These are phyloP conservation scores for Rhodomyrtus tomentosa DNA, from an alignment of 345 rosid genomes.

Conservation along the genomic window DNA sequence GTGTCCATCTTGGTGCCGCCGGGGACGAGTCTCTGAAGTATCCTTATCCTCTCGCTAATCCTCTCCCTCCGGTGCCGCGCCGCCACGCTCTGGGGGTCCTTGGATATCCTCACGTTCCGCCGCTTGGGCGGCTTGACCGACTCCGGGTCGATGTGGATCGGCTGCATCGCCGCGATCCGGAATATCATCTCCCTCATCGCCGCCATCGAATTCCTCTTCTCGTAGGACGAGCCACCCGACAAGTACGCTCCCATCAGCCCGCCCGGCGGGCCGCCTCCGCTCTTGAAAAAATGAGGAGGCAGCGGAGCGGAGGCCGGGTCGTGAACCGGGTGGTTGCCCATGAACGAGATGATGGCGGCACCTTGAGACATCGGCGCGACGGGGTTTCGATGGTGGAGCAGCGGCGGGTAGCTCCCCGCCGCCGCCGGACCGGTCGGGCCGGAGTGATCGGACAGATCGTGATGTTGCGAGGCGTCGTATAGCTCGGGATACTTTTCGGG, in stretches of 20 bases:
- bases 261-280: not conserved
- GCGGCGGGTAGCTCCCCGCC: not conserved
- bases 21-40: conserved; percentile 89
- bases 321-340: not conserved
- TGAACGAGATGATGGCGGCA: not conserved
- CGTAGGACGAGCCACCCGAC: not conserved
- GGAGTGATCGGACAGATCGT: not conserved
- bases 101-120: conserved; percentile 78
- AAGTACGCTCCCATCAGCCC: not conserved
- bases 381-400: not conserved
- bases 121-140: conserved; percentile 79
- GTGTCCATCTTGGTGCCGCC: conserved; percentile 98
- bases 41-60: conserved; percentile 84
- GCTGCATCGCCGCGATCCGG: conserved; percentile 83
- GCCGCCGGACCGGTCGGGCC: not conserved
- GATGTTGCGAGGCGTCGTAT: not conserved
- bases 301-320: not conserved
- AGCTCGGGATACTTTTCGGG: conserved; percentile 4
- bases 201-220: conserved; percentile 39
- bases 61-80: conserved; percentile 83
- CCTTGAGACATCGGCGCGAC: not conserved
- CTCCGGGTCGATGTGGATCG: conserved; percentile 80
- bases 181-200: conserved; percentile 87
- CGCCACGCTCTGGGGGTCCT: conserved; percentile 94
- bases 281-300: not conserved